Percentiles rank a stretch among this genome's conserved stretches.
phyloP scores from a whole-genome alignment of 1,284 basidiomycete species.

The Abortiporus biennis region DNA sequence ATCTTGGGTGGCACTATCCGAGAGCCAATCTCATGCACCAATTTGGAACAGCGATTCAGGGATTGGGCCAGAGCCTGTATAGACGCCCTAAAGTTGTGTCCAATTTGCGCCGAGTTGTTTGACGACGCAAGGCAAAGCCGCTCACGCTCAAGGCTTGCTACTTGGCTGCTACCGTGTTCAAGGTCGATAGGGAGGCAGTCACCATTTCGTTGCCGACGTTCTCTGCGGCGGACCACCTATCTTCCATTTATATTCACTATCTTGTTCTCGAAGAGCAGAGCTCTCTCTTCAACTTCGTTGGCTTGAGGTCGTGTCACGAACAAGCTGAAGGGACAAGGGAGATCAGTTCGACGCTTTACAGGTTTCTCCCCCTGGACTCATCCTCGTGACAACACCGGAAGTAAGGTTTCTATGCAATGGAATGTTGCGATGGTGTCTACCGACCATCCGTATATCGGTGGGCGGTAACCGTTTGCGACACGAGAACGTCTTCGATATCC shows the following conservation, averaged over 20 bases:
- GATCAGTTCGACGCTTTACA: neutral
- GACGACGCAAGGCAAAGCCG: no score
- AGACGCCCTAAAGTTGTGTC: slow-evolving; percentile 3
- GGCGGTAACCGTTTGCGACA: slow-evolving; percentile 14
- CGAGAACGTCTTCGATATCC: slow-evolving; percentile 13
- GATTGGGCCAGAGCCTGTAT: slow-evolving; percentile 9
- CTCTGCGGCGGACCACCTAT: neutral
- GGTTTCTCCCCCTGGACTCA: neutral
- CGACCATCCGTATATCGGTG: slow-evolving; percentile 32
- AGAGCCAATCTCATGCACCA: neutral
- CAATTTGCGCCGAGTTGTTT: slow-evolving; percentile 3
- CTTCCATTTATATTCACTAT: no score
- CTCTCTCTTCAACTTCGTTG: neutral
- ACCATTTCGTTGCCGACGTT: neutral
- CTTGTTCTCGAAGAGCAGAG: neutral
- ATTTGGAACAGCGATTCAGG: neutral
- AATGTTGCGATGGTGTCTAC: slow-evolving; percentile 47
- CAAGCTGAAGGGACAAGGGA: no score
- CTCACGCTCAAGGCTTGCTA: no score
- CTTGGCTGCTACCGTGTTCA: neutral
- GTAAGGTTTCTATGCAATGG: slow-evolving; percentile 37
- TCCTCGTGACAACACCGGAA: neutral
- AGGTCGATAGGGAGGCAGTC: neutral
- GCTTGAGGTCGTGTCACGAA: no score
- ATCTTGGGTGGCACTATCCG: slow-evolving; percentile 8